These are phyloP conservation scores for Dillenia suffruticosa DNA, from an alignment of 164 flowering plant species.

Conservation along the genomic window DNA sequence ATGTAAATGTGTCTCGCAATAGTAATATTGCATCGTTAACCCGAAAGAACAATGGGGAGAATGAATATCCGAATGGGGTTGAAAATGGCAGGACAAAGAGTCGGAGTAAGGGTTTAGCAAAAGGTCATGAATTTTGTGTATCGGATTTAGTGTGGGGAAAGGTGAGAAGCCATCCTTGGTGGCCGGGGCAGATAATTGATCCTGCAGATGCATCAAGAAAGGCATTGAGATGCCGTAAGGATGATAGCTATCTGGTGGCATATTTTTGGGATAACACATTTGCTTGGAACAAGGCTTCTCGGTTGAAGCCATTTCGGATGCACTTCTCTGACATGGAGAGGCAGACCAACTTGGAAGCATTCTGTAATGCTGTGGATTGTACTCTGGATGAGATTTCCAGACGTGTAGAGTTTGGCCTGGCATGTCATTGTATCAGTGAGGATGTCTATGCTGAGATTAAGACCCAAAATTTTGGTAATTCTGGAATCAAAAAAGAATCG, in stretches of 20 bases:
- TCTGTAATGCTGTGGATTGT: constrained; percentile 56
- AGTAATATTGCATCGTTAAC: too few species aligned
- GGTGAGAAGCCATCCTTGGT: constrained; percentile 90
- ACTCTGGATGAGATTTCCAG: constrained; percentile 75
- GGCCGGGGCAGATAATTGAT: constrained; percentile 92
- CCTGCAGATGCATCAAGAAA: constrained; percentile 49
- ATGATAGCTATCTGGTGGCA: constrained; percentile 42
- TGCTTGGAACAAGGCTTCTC: constrained; percentile 75
- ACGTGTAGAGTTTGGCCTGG: constrained; percentile 63
- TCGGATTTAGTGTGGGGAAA: constrained; percentile 88
- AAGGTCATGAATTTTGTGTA: constrained; percentile 29
- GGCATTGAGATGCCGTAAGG: constrained; percentile 52
- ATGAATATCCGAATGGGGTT: neutral
- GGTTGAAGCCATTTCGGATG: constrained; percentile 50
- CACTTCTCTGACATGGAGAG: constrained; percentile 58
- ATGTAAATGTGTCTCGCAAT: neutral
- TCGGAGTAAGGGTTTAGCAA: constrained; percentile 10
- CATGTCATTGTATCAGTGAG: constrained; percentile 54
- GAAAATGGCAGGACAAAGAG: neutral
- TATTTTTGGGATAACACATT: constrained; percentile 84
- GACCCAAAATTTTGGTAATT: constrained; percentile 46
- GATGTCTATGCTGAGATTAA: constrained; percentile 32
- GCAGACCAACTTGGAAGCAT: constrained; percentile 44
- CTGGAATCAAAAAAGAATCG: constrained; percentile 52
- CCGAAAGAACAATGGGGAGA: too few species aligned